Evolutionary conservation across 2,329 filamentous ascomycete genomes (phyloP), one percentile per base, ranked within the genome.

Genomic region (Juglanconis juglandina): DNA sequence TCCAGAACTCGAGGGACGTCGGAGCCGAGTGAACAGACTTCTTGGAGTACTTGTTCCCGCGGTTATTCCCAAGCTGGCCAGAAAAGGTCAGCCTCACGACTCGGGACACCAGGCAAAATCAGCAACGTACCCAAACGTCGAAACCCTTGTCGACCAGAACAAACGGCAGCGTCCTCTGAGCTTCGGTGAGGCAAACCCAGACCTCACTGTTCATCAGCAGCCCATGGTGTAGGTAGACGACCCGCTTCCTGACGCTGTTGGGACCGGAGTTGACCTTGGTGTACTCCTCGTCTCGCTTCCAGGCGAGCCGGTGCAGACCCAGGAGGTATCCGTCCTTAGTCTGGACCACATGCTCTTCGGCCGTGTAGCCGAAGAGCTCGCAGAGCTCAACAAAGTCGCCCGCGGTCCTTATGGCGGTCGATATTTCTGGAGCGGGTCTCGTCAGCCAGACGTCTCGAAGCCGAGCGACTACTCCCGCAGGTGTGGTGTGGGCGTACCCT

Each of bases 191-290:
- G 70, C 92, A 96, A 8, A 98, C 91, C 95, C 95, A 99, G 39
- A 99, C 94, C 74, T 99, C 95, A 68, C 92, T 96, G 75, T 97
- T 98, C 95, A 99, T 99, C 70, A 99, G 84, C 60, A 99, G 82
- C 8, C 94, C 95, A 74, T 99, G 95, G 70, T 99, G 95, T 65
- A 99, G 79, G 73, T 98, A 99, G 6, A 95, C 87, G 53, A 98
- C 91, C 67, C 88, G 90, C 78, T 97, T 97, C 74, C 83, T 83
- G 34, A 90, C 67, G 68, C 87, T 88, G 41, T 82, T 80, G 1
- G 81, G 80, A 0, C 89, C 89, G 54, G 81, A 79, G 71, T 97
- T 97, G 68, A 96, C 89, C 64, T 85, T 85, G 57, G 81, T 77
- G n/a, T 86, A 85, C 71, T 95, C 90, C 72, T 96, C 92, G 10